These are phyloP conservation scores for Adansonia rubrostipa DNA, from an alignment of 441 rosid genomes.

Conservation along the genomic window DNA sequence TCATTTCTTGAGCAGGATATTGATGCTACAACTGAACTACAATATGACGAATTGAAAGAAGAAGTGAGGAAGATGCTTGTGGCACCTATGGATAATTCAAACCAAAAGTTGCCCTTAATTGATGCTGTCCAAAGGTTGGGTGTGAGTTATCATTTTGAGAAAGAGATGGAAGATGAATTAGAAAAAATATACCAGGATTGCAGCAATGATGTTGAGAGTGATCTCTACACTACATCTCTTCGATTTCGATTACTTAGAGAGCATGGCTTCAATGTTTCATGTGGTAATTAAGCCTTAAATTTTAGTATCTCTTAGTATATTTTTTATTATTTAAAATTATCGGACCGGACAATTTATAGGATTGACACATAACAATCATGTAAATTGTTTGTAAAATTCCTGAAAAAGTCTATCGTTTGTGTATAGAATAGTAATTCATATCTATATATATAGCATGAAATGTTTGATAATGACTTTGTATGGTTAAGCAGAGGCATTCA, in stretches of 20 bases:
- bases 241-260: slow-evolving; percentile 19
- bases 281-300: not conserved
- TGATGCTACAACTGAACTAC: not conserved
- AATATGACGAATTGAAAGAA: not conserved
- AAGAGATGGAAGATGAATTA: slow-evolving; percentile 20
- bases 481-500: slow-evolving; percentile 16
- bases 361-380: no score
- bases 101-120: slow-evolving; percentile 5
- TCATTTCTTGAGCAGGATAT: not conserved
- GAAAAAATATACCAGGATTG: not conserved
- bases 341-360: not conserved
- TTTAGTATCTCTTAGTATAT: not conserved
- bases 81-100: not conserved
- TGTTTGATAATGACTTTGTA: not conserved
- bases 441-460: not conserved
- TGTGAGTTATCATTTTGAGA: slow-evolving; percentile 26
- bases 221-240: slow-evolving; percentile 15
- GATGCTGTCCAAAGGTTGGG: slow-evolving; percentile 25
- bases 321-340: not conserved
- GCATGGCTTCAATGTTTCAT: not conserved
- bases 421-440: not conserved
- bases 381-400: no score
- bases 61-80: slow-evolving; percentile 7
- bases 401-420: no score
- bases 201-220: not conserved